These are phyloP conservation scores for Chaetomidium leptoderma DNA, from an alignment of 495 filamentous ascomycete genomes.

Conservation along the genomic window DNA sequence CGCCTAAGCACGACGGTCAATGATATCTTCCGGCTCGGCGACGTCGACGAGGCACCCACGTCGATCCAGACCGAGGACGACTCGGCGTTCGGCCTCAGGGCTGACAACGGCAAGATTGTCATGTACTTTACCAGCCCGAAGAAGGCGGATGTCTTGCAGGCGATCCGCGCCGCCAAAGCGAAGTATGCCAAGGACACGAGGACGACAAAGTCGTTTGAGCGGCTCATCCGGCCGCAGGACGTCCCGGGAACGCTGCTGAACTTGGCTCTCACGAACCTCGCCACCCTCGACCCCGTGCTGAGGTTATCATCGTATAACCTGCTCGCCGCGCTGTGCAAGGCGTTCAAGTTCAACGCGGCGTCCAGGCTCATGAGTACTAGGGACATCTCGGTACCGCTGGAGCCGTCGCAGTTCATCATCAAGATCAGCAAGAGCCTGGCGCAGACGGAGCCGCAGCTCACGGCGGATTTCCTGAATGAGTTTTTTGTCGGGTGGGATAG, in stretches of 20 bases:
- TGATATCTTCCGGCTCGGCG: slow-evolving; percentile 61
- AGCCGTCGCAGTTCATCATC: slow-evolving; percentile 59
- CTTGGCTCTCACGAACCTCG: slow-evolving; percentile 59
- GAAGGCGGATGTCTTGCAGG: slow-evolving; percentile 57
- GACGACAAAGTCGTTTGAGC: slow-evolving; percentile 52
- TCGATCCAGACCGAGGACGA: slow-evolving; percentile 61
- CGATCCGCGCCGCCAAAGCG: slow-evolving; percentile 54
- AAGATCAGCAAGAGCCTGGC: slow-evolving; percentile 59
- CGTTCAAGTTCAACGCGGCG: slow-evolving; percentile 59
- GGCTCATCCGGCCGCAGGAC: slow-evolving; percentile 61
- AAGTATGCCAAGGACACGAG: slow-evolving; percentile 58
- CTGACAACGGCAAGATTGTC: slow-evolving; percentile 61
- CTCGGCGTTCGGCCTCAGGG: slow-evolving; percentile 61
- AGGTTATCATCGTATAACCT: slow-evolving; percentile 60
- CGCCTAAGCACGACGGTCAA: slow-evolving; percentile 58
- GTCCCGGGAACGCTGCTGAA: slow-evolving; percentile 64
- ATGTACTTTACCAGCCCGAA: slow-evolving; percentile 63
- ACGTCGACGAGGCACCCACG: slow-evolving; percentile 59
- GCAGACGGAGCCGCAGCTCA: slow-evolving; percentile 58
- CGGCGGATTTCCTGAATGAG: slow-evolving; percentile 61
- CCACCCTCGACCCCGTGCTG: slow-evolving; percentile 52
- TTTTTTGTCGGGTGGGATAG: slow-evolving; percentile 67
- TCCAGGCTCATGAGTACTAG: slow-evolving; percentile 56
- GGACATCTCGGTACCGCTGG: slow-evolving; percentile 55
- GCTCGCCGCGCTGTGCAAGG: slow-evolving; percentile 56